Evolutionary conservation across 129 eudicot genomes (phyloP).

Genomic region (Helichrysum umbraculigerum): DNA sequence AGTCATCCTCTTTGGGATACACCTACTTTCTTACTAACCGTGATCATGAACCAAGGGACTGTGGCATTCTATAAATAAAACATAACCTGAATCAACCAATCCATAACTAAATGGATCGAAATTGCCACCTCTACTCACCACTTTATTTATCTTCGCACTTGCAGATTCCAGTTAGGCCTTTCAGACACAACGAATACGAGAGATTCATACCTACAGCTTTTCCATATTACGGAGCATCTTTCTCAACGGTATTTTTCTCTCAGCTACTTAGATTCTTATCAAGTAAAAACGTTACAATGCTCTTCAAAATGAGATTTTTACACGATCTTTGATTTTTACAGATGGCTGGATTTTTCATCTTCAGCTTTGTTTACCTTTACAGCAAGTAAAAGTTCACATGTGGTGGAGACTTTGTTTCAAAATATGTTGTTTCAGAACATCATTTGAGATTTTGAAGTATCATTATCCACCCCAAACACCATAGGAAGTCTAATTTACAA

Average conservation of each 20-base stretch:
- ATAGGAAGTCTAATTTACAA: slow-evolving; percentile 29
- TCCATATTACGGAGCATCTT: slow-evolving; percentile 84
- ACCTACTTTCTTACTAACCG: not conserved
- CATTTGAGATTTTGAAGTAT: slow-evolving; percentile 4
- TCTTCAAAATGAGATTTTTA: slow-evolving; percentile 7
- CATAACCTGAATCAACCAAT: not conserved
- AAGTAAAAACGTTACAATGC: not conserved
- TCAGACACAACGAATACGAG: slow-evolving; percentile 84
- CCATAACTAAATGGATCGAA: not conserved
- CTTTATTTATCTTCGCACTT: slow-evolving; percentile 8
- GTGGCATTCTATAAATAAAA: not conserved
- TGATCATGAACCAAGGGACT: not conserved
- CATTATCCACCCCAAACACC: not conserved
- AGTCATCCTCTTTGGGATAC: no score
- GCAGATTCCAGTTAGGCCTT: slow-evolving; percentile 87
- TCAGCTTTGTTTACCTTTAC: slow-evolving; percentile 67
- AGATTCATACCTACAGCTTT: slow-evolving; percentile 79
- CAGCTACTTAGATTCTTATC: not conserved
- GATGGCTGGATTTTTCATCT: slow-evolving; percentile 77
- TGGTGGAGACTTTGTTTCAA: not conserved
- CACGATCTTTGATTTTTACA: slow-evolving; percentile 36
- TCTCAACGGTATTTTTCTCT: slow-evolving; percentile 55
- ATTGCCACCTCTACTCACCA: not conserved
- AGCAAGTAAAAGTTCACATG: slow-evolving; percentile 47
- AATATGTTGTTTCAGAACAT: slow-evolving; percentile 13